phyloP scores from a whole-genome alignment of 768 basidiomycete genomes.

The Asterophora parasitica region DNA sequence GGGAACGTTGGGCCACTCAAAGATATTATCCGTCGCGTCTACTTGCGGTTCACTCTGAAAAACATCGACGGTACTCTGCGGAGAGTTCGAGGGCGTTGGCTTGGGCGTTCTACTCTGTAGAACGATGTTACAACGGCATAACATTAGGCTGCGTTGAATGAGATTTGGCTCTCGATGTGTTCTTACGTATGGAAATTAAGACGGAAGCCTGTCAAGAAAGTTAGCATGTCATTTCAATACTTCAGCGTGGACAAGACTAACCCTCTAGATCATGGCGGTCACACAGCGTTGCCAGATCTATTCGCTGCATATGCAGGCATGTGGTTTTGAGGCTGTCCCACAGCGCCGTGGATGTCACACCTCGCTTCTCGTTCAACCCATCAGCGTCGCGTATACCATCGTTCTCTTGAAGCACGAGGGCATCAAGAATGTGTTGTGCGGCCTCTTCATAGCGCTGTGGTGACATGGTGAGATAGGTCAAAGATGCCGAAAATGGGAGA shows the following conservation, averaged over 20 bases:
- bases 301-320: constrained; percentile 74
- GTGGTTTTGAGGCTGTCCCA: constrained; percentile 89
- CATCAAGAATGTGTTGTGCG: constrained; percentile 82
- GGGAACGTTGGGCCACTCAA: too few relatives aligned
- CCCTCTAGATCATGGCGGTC: constrained; percentile 67
- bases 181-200: constrained; percentile 21
- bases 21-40: too few relatives aligned
- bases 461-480: constrained; percentile 1
- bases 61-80: too few relatives aligned
- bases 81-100: too few relatives aligned
- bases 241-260: constrained; percentile 16
- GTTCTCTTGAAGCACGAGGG: constrained; percentile 82
- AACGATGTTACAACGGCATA: too few relatives aligned
- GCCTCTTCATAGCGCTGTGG: constrained; percentile 80
- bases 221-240: not conserved
- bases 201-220: constrained; percentile 25
- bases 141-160: not conserved
- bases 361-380: constrained; percentile 49
- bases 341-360: constrained; percentile 69
- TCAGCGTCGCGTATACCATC: constrained; percentile 58
- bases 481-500: constrained; percentile 2
- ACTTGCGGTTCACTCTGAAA: too few relatives aligned
- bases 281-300: constrained; percentile 73
- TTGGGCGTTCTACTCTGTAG: too few relatives aligned
- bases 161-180: not conserved